A percentile compares a stretch with the other conserved stretches of the same genome.
Conservation (phyloP, 169 alveolate genomes). For the Plasmodium vivax region DNA sequence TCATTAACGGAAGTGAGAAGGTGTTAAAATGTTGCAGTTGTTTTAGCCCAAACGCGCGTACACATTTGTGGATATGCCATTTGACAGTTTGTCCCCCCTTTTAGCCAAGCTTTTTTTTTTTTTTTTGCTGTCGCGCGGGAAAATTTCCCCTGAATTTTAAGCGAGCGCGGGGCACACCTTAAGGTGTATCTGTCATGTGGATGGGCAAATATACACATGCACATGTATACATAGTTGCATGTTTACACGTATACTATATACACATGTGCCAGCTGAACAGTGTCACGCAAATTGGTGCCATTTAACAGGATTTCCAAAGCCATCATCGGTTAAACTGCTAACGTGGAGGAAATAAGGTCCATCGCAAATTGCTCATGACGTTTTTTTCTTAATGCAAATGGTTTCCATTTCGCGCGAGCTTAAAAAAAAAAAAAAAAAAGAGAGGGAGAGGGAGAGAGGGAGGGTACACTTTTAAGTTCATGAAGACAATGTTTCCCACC, state of each 20-base stretch:
- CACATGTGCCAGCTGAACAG: slow-evolving; percentile 5
- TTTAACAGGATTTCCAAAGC: not conserved
- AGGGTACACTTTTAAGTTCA: not conserved
- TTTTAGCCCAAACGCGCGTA: not conserved
- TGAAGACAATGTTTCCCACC: not conserved
- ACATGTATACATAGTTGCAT: not conserved
- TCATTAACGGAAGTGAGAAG: not conserved
- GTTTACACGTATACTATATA: not conserved
- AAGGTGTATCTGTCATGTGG: not conserved
- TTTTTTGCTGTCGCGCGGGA: not conserved
- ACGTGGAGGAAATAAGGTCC: slow-evolving; percentile 37
- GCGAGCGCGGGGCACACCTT: not conserved
- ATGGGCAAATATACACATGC: not conserved
- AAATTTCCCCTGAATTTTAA: not conserved
- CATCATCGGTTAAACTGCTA: not conserved
- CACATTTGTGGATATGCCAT: not conserved
- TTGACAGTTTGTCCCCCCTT: not conserved
- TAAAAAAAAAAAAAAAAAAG: slow-evolving; percentile 12
- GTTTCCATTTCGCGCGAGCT: slow-evolving; percentile 20
- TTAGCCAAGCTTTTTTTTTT: slow-evolving; percentile 2
- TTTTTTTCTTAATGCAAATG: slow-evolving; percentile 14
- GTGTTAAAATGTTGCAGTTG: slow-evolving; percentile 2
- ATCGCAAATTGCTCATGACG: slow-evolving; percentile 25
- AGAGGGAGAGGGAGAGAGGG: not conserved
- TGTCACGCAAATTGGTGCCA: not conserved